A percentile compares a stretch with the other conserved stretches of the same genome.
Evolutionary conservation across 2,329 filamentous ascomycete genomes (phyloP).

Genomic region (Parascedosporium putredinis): DNA sequence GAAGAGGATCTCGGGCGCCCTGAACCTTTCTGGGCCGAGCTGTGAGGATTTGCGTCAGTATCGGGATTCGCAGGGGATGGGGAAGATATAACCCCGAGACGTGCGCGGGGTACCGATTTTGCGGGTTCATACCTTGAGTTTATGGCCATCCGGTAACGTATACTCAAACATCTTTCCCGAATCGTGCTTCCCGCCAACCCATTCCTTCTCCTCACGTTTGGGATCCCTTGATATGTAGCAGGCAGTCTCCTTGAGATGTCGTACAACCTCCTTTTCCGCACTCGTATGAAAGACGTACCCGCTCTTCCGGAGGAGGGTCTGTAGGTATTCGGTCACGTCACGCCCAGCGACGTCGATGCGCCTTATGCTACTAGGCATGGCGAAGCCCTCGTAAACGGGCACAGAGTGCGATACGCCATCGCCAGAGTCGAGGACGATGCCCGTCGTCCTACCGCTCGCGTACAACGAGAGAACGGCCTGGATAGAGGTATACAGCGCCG

Average conservation of each 20-base stretch:
- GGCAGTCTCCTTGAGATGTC: conserved; percentile 90
- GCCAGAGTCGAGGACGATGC: conserved; percentile 88
- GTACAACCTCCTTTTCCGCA: conserved; percentile 97
- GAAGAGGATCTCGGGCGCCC: conserved; percentile 93
- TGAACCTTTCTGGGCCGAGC: conserved; percentile 88
- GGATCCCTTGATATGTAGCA: conserved; percentile 88
- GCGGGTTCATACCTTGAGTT: conserved; percentile 60
- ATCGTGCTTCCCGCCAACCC: conserved; percentile 69
- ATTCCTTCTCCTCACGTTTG: conserved; percentile 92
- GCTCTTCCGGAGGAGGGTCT: conserved; percentile 79
- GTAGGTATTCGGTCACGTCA: conserved; percentile 92
- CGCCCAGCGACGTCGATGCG: conserved; percentile 92
- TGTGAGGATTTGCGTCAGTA: conserved; percentile 22
- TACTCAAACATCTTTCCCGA: conserved; percentile 78
- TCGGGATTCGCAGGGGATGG: too few species aligned
- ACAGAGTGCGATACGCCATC: conserved; percentile 97
- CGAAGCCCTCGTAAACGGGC: conserved; percentile 95
- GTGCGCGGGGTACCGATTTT: too few species aligned
- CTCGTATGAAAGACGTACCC: conserved; percentile 95
- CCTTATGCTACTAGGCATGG: conserved; percentile 89
- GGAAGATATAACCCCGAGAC: not conserved
- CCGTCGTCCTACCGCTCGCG: conserved; percentile 89
- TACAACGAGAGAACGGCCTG: conserved; percentile 95
- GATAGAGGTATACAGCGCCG: conserved; percentile 90
- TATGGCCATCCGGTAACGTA: conserved; percentile 81